Percentiles rank a stretch among this genome's conserved stretches.
phyloP scores from a whole-genome alignment of 371 early-diverging fungal species.

The Circinella minor region DNA sequence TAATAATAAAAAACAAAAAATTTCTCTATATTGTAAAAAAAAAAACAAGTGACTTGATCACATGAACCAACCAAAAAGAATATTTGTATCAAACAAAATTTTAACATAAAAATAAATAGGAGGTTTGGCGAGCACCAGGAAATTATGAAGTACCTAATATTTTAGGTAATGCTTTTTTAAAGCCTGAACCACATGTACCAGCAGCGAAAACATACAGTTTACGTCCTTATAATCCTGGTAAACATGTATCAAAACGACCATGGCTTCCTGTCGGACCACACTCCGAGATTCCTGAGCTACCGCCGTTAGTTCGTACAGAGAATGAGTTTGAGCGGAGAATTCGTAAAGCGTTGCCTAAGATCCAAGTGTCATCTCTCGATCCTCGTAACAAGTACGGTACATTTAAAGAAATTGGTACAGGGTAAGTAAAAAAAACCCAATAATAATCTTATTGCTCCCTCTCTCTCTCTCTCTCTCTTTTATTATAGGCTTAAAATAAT shows the following conservation, averaged over 20 bases:
- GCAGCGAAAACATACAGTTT: slow-evolving; percentile 29
- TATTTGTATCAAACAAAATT: neutral
- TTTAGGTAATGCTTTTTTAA: slow-evolving; percentile 39
- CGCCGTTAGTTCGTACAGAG: slow-evolving; percentile 41
- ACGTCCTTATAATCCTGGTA: slow-evolving; percentile 36
- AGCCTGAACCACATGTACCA: slow-evolving; percentile 32
- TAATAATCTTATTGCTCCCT: neutral
- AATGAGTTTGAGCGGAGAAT: slow-evolving; percentile 48
- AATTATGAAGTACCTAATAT: slow-evolving; percentile 36
- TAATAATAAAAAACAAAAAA: too few relatives aligned
- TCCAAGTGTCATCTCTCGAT: slow-evolving; percentile 43
- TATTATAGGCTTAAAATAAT: neutral
- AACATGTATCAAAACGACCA: slow-evolving; percentile 50
- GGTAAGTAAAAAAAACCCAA: slow-evolving; percentile 25
- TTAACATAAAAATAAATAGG: neutral
- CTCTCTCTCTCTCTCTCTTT: neutral
- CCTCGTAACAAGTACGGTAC: slow-evolving; percentile 49
- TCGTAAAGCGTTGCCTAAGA: slow-evolving; percentile 48
- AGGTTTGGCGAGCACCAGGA: slow-evolving; percentile 29
- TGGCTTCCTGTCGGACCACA: slow-evolving; percentile 47
- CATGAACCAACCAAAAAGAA: neutral
- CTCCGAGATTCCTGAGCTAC: slow-evolving; percentile 48
- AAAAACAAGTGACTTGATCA: neutral
- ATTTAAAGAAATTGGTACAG: slow-evolving; percentile 58
- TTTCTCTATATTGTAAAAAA: too few relatives aligned